A percentile compares a stretch with the other conserved stretches of the same genome.
Evolutionary conservation across 192 early-diverging fungal species (phyloP).

Genomic region (Podila epicladia): DNA sequence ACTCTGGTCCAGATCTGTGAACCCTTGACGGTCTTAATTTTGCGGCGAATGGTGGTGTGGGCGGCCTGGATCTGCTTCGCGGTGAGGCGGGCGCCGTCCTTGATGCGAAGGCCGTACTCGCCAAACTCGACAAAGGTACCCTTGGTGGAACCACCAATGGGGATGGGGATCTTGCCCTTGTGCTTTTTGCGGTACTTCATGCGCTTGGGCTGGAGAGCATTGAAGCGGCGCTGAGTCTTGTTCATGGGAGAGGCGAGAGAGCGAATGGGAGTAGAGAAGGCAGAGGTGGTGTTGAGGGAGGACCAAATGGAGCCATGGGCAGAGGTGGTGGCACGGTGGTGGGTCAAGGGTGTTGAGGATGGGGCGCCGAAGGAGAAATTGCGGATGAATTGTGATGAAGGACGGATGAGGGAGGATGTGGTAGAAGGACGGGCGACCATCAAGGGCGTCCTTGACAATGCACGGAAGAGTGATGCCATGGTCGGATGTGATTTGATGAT

Average conservation of each 20-base stretch:
- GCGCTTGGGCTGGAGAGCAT: conserved; percentile 78
- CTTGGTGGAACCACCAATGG: conserved; percentile 84
- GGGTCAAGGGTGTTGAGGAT: conserved; percentile 1
- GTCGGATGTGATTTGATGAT: neutral
- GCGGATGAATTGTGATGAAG: conserved; percentile 33
- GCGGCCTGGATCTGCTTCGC: conserved; percentile 86
- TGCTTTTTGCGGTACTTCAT: conserved; percentile 84
- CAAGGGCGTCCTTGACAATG: conserved; percentile 40
- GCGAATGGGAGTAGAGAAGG: conserved; percentile 24
- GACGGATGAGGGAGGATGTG: neutral
- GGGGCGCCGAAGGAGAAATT: conserved; percentile 31
- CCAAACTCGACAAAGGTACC: conserved; percentile 90
- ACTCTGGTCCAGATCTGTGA: conserved; percentile 85
- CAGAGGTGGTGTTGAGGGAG: conserved; percentile 23
- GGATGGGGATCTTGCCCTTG: conserved; percentile 87
- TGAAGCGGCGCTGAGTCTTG: conserved; percentile 60
- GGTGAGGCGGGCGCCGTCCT: conserved; percentile 82
- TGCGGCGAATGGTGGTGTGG: conserved; percentile 75
- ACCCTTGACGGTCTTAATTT: conserved; percentile 90
- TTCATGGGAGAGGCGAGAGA: conserved; percentile 30
- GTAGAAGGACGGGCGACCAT: conserved; percentile 2
- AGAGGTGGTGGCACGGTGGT: neutral
- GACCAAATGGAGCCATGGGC: neutral
- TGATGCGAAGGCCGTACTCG: conserved; percentile 92
- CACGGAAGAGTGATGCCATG: conserved; percentile 51